A percentile compares a stretch with the other conserved stretches of the same genome.
phyloP scores from a whole-genome alignment of 257 asterid species.

The Forsythia suspensa region DNA sequence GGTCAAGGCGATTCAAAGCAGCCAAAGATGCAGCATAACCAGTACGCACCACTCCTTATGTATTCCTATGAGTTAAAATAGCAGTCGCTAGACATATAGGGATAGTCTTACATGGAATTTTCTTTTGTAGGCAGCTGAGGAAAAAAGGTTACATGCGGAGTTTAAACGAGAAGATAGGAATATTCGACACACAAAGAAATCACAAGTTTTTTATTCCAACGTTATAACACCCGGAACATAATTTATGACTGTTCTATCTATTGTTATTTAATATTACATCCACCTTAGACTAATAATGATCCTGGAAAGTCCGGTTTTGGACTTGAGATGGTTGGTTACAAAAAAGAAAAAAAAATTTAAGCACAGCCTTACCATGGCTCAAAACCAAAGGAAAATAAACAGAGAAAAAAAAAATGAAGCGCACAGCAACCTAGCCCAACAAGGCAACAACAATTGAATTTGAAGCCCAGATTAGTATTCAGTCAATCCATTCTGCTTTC shows the following conservation, averaged over 20 bases:
- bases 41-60: conserved; percentile 38
- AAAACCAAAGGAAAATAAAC: no score
- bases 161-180: conserved; percentile 85
- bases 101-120: conserved; percentile 11
- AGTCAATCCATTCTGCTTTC: no score
- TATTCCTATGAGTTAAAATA: not conserved
- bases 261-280: conserved; percentile 80
- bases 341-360: no score
- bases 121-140: conserved; percentile 77
- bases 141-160: conserved; percentile 76
- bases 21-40: conserved; percentile 95
- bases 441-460: no score
- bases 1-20: conserved; percentile 94
- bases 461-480: no score
- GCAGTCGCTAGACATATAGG: not conserved
- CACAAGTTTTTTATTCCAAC: conserved; percentile 82
- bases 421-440: no score
- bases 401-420: no score
- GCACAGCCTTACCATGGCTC: no score
- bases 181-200: conserved; percentile 81
- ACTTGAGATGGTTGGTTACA: no score
- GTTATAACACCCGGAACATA: conserved; percentile 95
- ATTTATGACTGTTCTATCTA: conserved; percentile 82
- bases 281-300: conserved; percentile 82
- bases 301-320: conserved; percentile 40